phyloP scores from a whole-genome alignment of 1,284 basidiomycete genomes.

The Pisolithus thermaeus region DNA sequence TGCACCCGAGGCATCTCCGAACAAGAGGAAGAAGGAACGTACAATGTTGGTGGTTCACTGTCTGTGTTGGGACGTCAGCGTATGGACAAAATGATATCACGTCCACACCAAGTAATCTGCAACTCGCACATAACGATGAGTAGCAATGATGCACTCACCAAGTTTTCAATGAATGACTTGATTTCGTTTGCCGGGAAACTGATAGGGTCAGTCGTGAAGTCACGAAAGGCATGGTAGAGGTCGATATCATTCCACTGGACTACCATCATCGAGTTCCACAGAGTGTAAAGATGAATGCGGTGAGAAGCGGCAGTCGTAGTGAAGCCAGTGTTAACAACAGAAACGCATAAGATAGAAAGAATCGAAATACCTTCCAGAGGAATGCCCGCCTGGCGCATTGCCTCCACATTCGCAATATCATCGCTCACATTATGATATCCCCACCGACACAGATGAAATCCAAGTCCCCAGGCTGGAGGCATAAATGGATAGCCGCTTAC shows the following conservation, averaged over 20 bases:
- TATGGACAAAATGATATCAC: too few relatives aligned
- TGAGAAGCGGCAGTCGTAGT: too few relatives aligned
- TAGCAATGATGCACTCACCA: constrained; percentile 36
- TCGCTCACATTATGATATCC: constrained; percentile 47
- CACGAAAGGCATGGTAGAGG: constrained; percentile 58
- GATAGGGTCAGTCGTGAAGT: constrained; percentile 66
- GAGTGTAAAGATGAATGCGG: too few relatives aligned
- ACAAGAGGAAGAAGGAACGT: constrained; percentile 1
- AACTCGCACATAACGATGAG: too few relatives aligned
- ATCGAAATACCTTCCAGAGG: constrained; percentile 52
- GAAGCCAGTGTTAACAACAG: too few relatives aligned
- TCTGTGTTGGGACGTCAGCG: constrained; percentile 12
- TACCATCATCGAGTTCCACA: constrained; percentile 13
- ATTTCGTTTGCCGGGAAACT: constrained; percentile 57
- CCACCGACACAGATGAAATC: constrained; percentile 69
- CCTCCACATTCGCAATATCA: constrained; percentile 45
- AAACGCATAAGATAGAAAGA: neutral
- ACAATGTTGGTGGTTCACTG: constrained; percentile 40
- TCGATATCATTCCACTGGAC: constrained; percentile 80
- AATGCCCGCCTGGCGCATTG: constrained; percentile 58
- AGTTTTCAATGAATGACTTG: constrained; percentile 51
- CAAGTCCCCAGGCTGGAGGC: constrained; percentile 66
- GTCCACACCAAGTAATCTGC: too few relatives aligned
- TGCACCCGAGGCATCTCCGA: neutral
- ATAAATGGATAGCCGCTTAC: constrained; percentile 58